phyloP scores from a whole-genome alignment of 2,329 filamentous ascomycete genomes.

The Nothomitra cinnamomea region DNA sequence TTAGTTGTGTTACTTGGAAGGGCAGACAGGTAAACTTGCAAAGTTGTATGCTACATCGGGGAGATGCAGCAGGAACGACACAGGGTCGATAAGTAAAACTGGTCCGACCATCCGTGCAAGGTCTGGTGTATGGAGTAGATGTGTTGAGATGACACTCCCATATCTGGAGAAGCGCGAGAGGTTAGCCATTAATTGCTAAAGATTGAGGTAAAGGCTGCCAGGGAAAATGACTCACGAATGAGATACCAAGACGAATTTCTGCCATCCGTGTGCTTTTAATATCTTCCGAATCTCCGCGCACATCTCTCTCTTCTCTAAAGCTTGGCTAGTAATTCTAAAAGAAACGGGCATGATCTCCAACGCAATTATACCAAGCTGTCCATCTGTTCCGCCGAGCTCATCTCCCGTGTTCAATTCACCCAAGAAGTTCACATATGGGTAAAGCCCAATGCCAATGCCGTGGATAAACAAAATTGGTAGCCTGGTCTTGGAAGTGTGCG shows the following conservation, averaged over 20 bases:
- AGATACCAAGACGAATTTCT: conserved; percentile 40
- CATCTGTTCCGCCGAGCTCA: conserved; percentile 18
- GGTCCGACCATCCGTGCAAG: conserved; percentile 31
- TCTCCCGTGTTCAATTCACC: conserved; percentile 28
- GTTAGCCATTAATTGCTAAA: conserved; percentile 4
- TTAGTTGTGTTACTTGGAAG: conserved; percentile 12
- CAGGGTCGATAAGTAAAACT: conserved; percentile 41
- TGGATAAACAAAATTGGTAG: conserved; percentile 51
- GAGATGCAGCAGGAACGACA: conserved; percentile 49
- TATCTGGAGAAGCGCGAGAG: conserved; percentile 26
- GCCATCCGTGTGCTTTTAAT: conserved; percentile 38
- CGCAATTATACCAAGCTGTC: conserved; percentile 43
- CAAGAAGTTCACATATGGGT: conserved; percentile 43
- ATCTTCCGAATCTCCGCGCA: conserved; percentile 38
- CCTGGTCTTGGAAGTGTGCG: conserved; percentile 39
- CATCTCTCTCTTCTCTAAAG: conserved; percentile 35
- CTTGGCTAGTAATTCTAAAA: conserved; percentile 39
- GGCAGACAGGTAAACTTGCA: conserved; percentile 3
- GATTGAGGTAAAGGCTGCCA: background rate
- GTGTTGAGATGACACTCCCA: conserved; percentile 44
- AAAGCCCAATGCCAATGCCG: conserved; percentile 52
- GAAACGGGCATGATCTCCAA: conserved; percentile 50
- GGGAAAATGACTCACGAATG: conserved; percentile 25
- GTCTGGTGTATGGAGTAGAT: conserved; percentile 35
- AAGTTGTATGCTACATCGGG: conserved; percentile 60